Evolutionary conservation across 257 asterid genomes (phyloP).

Genomic region (Lavandula angustifolia): DNA sequence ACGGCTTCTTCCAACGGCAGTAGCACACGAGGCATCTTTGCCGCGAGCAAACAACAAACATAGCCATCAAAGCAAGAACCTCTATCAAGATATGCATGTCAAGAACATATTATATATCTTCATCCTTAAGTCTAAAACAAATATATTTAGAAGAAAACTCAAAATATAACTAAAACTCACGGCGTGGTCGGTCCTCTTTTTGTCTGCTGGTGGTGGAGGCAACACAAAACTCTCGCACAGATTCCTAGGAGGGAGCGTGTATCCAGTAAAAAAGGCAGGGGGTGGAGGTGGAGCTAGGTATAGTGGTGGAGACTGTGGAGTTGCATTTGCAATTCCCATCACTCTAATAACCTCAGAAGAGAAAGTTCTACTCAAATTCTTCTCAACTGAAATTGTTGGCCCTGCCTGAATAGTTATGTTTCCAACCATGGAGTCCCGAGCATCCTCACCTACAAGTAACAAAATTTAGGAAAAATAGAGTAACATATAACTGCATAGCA

Average conservation of each 20-base stretch:
- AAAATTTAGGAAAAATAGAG: conserved; percentile 6
- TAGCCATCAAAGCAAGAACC: conserved; percentile 22
- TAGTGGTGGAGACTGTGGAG: conserved; percentile 30
- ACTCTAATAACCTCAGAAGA: conserved; percentile 26
- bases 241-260: conserved; percentile 84
- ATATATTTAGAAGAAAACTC: conserved; percentile 20
- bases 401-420: conserved; percentile 47
- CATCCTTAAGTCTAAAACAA: conserved; percentile 1
- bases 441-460: conserved; percentile 67
- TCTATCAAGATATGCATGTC: too few species aligned
- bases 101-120: not conserved
- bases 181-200: conserved; percentile 85
- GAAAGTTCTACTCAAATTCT: conserved; percentile 19
- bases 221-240: conserved; percentile 75
- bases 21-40: conserved; percentile 96
- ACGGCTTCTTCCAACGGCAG: conserved; percentile 78
- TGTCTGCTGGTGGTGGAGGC: conserved; percentile 96
- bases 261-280: conserved; percentile 62
- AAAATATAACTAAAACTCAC: conserved; percentile 50
- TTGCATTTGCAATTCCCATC: conserved; percentile 34
- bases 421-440: conserved; percentile 40
- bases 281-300: conserved; percentile 38
- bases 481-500: not conserved
- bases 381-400: conserved; percentile 41
- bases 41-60: conserved; percentile 44